Evolutionary conservation across 768 basidiomycete genomes (phyloP).

Genomic region (Lenzites betulinus): DNA sequence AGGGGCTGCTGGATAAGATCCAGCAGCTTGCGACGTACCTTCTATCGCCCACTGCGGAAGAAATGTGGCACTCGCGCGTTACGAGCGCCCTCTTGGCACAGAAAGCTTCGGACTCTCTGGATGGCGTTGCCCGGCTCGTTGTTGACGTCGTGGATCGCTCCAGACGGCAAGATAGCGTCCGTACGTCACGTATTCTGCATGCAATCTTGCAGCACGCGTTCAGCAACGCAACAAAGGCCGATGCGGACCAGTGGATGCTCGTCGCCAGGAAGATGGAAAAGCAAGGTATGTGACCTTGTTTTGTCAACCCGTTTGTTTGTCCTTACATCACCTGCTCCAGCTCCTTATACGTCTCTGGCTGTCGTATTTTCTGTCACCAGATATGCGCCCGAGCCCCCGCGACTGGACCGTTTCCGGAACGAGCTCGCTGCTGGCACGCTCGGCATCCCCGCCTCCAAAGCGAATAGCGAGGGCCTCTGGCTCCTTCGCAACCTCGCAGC

Average conservation of each 20-base stretch:
- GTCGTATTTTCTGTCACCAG: conserved; percentile 63
- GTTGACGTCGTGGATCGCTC: conserved; percentile 36
- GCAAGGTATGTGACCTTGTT: conserved; percentile 46
- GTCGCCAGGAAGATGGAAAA: conserved; percentile 67
- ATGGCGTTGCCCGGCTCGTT: conserved; percentile 35
- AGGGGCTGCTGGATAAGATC: conserved; percentile 46
- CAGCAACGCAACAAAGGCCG: conserved; percentile 56
- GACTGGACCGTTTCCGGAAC: conserved; percentile 81
- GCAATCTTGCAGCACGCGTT: conserved; percentile 61
- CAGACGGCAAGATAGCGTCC: conserved; percentile 44
- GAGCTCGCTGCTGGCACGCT: conserved; percentile 84
- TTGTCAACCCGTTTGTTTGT: neutral
- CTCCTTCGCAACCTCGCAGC: conserved; percentile 69
- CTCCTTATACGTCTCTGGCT: conserved; percentile 67
- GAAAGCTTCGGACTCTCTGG: conserved; percentile 23
- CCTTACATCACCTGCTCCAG: conserved; percentile 40
- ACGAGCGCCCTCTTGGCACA: conserved; percentile 38
- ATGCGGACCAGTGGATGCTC: conserved; percentile 77
- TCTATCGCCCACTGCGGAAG: conserved; percentile 49
- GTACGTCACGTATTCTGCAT: conserved; percentile 62
- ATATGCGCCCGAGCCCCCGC: conserved; percentile 66
- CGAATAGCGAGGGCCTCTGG: conserved; percentile 69
- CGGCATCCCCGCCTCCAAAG: conserved; percentile 61
- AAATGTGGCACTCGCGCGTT: conserved; percentile 51
- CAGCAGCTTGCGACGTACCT: conserved; percentile 65